A percentile compares a stretch with the other conserved stretches of the same genome.
Conservation (phyloP, 2,329 filamentous ascomycete genomes). For the Pestalotiopsis sp. region DNA sequence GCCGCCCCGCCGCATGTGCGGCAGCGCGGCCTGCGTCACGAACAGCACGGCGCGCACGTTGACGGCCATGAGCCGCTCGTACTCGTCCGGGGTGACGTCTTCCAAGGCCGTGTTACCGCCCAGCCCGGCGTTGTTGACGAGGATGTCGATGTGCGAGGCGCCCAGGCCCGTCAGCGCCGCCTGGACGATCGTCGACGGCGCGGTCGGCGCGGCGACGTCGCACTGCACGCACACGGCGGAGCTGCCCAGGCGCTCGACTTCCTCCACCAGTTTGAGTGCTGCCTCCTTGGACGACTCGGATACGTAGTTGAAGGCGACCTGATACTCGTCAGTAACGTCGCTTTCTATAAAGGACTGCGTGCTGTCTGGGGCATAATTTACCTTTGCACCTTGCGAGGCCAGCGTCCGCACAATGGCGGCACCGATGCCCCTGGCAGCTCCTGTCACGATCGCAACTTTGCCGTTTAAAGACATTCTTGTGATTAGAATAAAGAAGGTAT, state of each 20-base stretch:
- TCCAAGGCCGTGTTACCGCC: slow-evolving; percentile 54
- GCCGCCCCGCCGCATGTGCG: slow-evolving; percentile 26
- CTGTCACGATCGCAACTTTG: background rate
- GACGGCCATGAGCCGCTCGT: slow-evolving; percentile 62
- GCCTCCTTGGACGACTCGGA: slow-evolving; percentile 16
- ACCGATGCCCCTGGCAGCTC: slow-evolving; percentile 23
- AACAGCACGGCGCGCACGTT: slow-evolving; percentile 50
- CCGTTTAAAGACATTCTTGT: background rate
- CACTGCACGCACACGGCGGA: slow-evolving; percentile 17
- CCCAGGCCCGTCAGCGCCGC: slow-evolving; percentile 18
- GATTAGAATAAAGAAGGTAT: background rate
- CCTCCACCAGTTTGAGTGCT: slow-evolving; percentile 9
- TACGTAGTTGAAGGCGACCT: slow-evolving; percentile 18
- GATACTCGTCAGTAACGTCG: background rate
- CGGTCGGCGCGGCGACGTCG: slow-evolving; percentile 10
- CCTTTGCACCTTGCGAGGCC: slow-evolving; percentile 2
- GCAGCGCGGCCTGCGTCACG: slow-evolving; percentile 26
- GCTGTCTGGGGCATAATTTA: background rate
- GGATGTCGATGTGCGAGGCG: slow-evolving; percentile 56
- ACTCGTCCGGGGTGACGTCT: slow-evolving; percentile 56
- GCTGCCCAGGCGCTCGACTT: slow-evolving; percentile 15
- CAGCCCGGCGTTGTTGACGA: slow-evolving; percentile 69
- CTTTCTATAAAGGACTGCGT: no score
- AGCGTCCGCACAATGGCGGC: slow-evolving; percentile 16
- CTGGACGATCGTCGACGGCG: slow-evolving; percentile 14